phyloP scores from a whole-genome alignment of 495 filamentous ascomycete species.

The Neohortaea acidophila region DNA sequence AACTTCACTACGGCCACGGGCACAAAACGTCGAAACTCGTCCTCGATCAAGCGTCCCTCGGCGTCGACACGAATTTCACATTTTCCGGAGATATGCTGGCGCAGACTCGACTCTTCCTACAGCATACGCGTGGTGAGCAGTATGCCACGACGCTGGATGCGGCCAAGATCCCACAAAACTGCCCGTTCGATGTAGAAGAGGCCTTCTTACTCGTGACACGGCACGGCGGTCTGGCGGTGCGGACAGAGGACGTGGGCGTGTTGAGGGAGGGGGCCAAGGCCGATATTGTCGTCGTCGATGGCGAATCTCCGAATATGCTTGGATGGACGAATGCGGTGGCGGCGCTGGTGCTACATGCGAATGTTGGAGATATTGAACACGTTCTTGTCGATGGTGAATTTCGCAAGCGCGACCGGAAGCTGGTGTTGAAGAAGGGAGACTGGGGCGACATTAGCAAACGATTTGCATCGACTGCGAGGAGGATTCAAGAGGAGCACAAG shows the following conservation, averaged over 20 bases:
- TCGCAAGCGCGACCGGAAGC: slow-evolving; percentile 4
- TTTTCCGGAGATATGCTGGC: slow-evolving; percentile 31
- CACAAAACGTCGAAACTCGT: slow-evolving; percentile 26
- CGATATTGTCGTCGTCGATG: slow-evolving; percentile 36
- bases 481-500: background rate
- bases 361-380: slow-evolving; percentile 32
- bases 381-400: slow-evolving; percentile 35
- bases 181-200: slow-evolving; percentile 32
- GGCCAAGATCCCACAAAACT: slow-evolving; percentile 26
- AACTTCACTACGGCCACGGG: slow-evolving; percentile 32
- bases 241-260: slow-evolving; percentile 32
- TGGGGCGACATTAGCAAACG: background rate
- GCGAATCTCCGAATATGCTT: slow-evolving; percentile 30
- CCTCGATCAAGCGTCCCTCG: slow-evolving; percentile 31
- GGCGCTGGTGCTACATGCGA: slow-evolving; percentile 36
- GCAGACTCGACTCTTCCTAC: slow-evolving; percentile 30
- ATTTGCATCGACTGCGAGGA: slow-evolving; percentile 1
- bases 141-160: slow-evolving; percentile 25
- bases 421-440: slow-evolving; percentile 1
- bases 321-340: slow-evolving; percentile 38
- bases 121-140: slow-evolving; percentile 22
- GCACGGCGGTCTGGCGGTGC: slow-evolving; percentile 32
- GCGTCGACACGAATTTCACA: slow-evolving; percentile 34
- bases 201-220: slow-evolving; percentile 37
- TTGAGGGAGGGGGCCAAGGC: slow-evolving; percentile 33